Base-by-base conservation (phyloP, 441 rosid genomes). In the Erysimum cheiri region DNA sequence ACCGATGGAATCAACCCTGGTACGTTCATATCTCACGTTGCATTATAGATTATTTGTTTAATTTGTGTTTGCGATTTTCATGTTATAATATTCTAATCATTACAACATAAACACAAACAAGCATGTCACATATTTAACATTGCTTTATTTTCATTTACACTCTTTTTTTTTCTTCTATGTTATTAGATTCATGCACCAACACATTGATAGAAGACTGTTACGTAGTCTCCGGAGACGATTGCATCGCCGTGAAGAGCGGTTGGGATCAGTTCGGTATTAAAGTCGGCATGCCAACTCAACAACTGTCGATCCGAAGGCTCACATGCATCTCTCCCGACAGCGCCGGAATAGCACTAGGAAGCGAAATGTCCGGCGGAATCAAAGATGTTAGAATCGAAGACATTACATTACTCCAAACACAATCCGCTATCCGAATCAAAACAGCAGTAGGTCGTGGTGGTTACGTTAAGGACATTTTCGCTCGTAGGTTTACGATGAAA, bases 341-440 rank as follows among this genome's bases (percentile, higher is more conserved):
- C 13, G 97, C 94, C 0, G 78, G 85, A 31, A 84, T 90, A 8
- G 98, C 98, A 6, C 78, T 91, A 0, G 98, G 98, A 1, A 91
- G 97, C 4, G 98, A 93, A 69, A 91, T 89, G 98, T 93, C 98
- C 1, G 96, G 97, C 0, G 97, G 93, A 24, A 85, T 94, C 56
- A 75, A 76, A 65, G 86, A 93, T 35, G 90, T 91, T 14, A 73
- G 96, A 67, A 83, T 80, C 0, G 97, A 94, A 69, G 89, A 83
- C 78, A 77, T 85, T 4, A 80, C 85, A 1, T 83, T 87, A 1
- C 75, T 94, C 46, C 63, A 91, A 50, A 87, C 97, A n/a, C 63
- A 94, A 66, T 89, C 96, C 0, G 93, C 86, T 1, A 74, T 90
- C 41, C 70, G 98, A 77, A 94, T 94, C 77, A 94, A 94, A 80